Base-by-base conservation (phyloP, 805 yeast genomes). In the Kurtzmaniella cleridarum region DNA sequence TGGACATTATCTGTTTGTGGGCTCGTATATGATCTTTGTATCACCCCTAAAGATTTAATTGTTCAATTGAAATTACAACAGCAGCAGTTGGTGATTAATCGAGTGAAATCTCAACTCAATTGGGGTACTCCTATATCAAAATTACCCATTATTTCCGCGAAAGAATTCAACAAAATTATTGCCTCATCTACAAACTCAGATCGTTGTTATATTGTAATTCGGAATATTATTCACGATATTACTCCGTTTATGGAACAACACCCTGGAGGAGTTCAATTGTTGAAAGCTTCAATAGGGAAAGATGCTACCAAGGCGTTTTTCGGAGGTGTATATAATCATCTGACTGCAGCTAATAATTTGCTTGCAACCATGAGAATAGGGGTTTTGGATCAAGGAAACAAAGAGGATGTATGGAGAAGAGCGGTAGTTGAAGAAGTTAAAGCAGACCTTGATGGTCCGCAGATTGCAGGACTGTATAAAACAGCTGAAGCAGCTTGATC, bases 51-150 rank as follows among this genome's bases (percentile, higher is more conserved):
- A 54, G 83, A 88, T 34, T 58, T 79, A 17, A 79, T 91, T 15
- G 86, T 81, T 51, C 73, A 69, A 44, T 48, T 69, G n/a, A 47
- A 50, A 34, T 53, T 68, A 16, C 74, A 69, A 43, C 96, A 89
- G 57, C 82, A 81, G 57, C 98, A 90, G 63, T 80, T 79, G 60
- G 66, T 81, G 44, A 71, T 90, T 18, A 95, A 90, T 60, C 69
- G 78, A 44, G 79, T 86, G 65, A 73, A 93, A 47, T 71, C 87
- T 10, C 79, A 80, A 46, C 71, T 90, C 43, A 84, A 86, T 64
- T 90, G 97, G 97, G 97, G 97, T 15, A 84, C 90, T 2, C 95
- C 96, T 3, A 82, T 91, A 39, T 91, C 89, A 47, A 82, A 81
- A 57, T 69, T 90, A 12, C 97, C 98, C 0, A 74, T 81, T 35